A percentile compares a stretch with the other conserved stretches of the same genome.
Conservation (phyloP, 2,329 filamentous ascomycete species). For the Phyllosticta paracitricarpa region DNA sequence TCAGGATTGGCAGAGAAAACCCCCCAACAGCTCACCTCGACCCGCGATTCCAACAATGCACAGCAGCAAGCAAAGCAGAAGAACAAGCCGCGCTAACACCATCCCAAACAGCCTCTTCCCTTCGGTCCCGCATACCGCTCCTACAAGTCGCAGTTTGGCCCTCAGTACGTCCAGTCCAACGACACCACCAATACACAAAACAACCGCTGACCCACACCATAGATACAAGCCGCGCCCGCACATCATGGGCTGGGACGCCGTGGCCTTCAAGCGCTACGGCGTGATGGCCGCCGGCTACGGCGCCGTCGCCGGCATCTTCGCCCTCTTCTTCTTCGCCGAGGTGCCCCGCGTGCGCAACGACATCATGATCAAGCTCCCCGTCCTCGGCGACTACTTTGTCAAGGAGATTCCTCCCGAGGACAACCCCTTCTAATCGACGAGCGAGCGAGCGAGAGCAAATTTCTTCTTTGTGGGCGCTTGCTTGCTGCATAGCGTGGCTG, state of each 20-base stretch:
- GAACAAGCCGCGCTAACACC: neutral
- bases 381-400: constrained; percentile 48
- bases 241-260: constrained; percentile 33
- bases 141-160: constrained; percentile 48
- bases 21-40: neutral
- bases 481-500: neutral
- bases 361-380: constrained; percentile 50
- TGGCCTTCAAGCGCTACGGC: constrained; percentile 36
- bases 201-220: constrained; percentile 1
- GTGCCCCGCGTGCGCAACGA: constrained; percentile 53
- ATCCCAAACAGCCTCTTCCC: constrained; percentile 20
- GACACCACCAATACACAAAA: neutral
- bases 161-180: constrained; percentile 38
- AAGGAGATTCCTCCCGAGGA: constrained; percentile 52
- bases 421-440: constrained; percentile 42
- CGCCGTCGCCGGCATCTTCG: constrained; percentile 47
- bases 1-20: neutral
- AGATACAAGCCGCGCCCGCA: constrained; percentile 42
- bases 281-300: constrained; percentile 45
- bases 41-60: neutral
- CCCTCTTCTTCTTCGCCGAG: constrained; percentile 55
- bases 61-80: neutral
- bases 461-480: neutral
- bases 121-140: constrained; percentile 34
- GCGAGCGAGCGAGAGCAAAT: too few relatives aligned